Evolutionary conservation across 371 early-diverging fungal genomes (phyloP), one percentile per base, ranked within the genome.

Genomic region (Phascolomyces articulosus): DNA sequence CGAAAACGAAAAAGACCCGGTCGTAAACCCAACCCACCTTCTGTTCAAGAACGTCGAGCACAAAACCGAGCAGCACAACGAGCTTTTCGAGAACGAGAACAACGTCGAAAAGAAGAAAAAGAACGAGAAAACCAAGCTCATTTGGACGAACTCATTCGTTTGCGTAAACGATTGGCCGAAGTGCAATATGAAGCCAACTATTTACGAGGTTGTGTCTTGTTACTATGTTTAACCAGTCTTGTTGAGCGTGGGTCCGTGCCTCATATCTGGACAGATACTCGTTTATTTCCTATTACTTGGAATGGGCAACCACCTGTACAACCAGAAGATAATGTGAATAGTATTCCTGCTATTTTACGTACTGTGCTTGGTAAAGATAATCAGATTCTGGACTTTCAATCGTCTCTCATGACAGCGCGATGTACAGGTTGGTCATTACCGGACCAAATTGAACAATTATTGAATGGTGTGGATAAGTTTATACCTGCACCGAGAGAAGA

Each of bases 31-130:
- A 78, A 78, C 34, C 79, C 79, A 29, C 75, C 79, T 4, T 65
- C 75, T 34, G 55, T 70, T 9, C 75, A 73, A 49, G 73, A 73
- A 58, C 67, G 79, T 21, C 91, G 90, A 48, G 79, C 75, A 28
- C 79, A 78, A 26, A 75, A 78, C 27, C 62, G 79, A 58, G 75
- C 71, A 21, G 75, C 79, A 1, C 79, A 78, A 63, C 48, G 72
- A 26, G 73, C 73, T 18, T 78, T 78, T 55, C 69, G 79, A 10
- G 79, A 73, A 55, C 56, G 79, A 31, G 75, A 78, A 48, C 68
- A 75, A 29, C 65, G 69, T 20, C 60, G 71, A 20, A 51, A 55
- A 34, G 60, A 68, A 47, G 74, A 73, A 28, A 65, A 67, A 51
- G 78, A 74, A 18, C 55, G 53, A 21, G 65, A 72, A 51, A 68